Evolutionary conservation across 345 rosid genomes (phyloP).

Genomic region (Anacardium occidentale): DNA sequence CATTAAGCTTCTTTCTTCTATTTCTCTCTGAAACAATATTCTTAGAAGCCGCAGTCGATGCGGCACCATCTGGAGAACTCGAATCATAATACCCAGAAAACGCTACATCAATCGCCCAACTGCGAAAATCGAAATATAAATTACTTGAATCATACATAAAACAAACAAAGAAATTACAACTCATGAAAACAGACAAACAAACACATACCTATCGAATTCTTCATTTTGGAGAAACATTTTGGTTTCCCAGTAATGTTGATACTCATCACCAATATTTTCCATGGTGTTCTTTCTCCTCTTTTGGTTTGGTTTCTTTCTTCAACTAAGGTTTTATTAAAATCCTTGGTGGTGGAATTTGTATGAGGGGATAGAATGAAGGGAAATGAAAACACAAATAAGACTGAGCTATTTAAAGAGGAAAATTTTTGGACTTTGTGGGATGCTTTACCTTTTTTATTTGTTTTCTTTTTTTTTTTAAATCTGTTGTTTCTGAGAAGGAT

Average conservation of each 20-base stretch:
- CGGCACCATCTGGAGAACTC: constrained; percentile 93
- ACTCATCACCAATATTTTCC: constrained; percentile 23
- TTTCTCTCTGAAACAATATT: constrained; percentile 90
- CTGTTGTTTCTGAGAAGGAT: constrained; percentile 9
- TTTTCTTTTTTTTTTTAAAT: not conserved
- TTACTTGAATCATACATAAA: no score
- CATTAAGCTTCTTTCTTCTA: constrained; percentile 84
- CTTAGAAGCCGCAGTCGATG: constrained; percentile 71
- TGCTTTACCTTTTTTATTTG: no score
- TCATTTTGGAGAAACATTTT: constrained; percentile 31
- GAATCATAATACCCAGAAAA: constrained; percentile 75
- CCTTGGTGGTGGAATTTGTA: not conserved
- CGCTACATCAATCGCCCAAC: constrained; percentile 57
- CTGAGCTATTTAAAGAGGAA: no score
- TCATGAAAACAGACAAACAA: not conserved
- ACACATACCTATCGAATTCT: constrained; percentile 25
- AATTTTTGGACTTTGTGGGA: constrained; percentile 6
- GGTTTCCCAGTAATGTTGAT: constrained; percentile 30
- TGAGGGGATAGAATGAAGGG: not conserved
- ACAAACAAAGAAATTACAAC: not conserved
- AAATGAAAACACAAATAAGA: not conserved
- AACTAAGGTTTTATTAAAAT: not conserved
- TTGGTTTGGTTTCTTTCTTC: not conserved
- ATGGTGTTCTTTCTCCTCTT: not conserved
- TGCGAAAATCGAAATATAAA: constrained; percentile 15